A percentile compares a stretch with the other conserved stretches of the same genome.
Evolutionary conservation across 75 land plant species (phyloP).

Genomic region (Pinus taeda): DNA sequence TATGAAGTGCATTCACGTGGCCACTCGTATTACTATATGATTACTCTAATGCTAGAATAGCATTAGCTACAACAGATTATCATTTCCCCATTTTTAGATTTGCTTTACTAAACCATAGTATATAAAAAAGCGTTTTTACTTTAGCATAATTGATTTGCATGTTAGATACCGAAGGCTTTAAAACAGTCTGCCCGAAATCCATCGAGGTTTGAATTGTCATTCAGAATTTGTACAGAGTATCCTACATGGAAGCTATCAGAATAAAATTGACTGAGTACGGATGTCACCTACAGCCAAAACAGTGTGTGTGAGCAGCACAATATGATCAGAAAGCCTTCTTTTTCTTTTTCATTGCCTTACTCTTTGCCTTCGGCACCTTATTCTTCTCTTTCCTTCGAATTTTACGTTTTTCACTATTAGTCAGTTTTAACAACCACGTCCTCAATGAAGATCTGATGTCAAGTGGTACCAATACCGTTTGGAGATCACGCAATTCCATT

Average conservation of each 20-base stretch:
- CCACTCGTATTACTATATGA: not conserved
- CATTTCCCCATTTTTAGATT: no score
- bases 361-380: not conserved
- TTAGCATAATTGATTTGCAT: no score
- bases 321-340: not conserved
- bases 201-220: not conserved
- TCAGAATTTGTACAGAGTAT: not conserved
- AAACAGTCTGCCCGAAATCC: not conserved
- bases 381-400: not conserved
- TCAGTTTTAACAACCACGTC: not conserved
- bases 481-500: slow-evolving; percentile 69
- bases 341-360: not conserved
- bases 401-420: not conserved
- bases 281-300: slow-evolving; percentile 3
- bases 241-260: not conserved
- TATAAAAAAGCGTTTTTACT: no score
- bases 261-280: not conserved
- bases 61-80: no score
- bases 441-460: slow-evolving; percentile 44
- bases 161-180: not conserved
- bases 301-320: slow-evolving; percentile 2
- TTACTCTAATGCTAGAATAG: no score
- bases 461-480: slow-evolving; percentile 54
- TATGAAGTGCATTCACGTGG: not conserved
- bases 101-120: no score